These are phyloP conservation scores for Aspergillus glaucus DNA, from an alignment of 2,329 filamentous ascomycete species.

Conservation along the genomic window DNA sequence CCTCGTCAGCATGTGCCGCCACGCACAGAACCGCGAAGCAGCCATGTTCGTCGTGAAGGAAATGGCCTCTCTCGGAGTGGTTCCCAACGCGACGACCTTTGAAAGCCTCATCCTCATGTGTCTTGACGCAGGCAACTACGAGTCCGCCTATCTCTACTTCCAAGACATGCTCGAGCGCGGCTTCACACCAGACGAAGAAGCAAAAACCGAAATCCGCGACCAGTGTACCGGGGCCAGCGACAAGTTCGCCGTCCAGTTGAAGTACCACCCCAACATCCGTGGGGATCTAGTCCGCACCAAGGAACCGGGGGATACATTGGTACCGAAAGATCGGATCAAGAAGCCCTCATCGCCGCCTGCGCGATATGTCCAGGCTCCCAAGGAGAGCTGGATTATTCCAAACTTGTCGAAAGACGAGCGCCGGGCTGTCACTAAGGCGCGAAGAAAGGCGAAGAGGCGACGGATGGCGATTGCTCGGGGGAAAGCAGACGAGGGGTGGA, in stretches of 20 bases:
- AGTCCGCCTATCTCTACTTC: slow-evolving; percentile 33
- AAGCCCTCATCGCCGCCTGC: not conserved
- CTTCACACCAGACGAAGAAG: slow-evolving; percentile 18
- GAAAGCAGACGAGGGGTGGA: slow-evolving; percentile 17
- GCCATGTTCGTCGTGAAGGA: slow-evolving; percentile 59
- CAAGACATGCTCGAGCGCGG: slow-evolving; percentile 29
- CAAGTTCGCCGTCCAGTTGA: slow-evolving; percentile 24
- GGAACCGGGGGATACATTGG: not conserved
- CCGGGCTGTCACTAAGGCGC: slow-evolving; percentile 13
- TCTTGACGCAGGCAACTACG: slow-evolving; percentile 32
- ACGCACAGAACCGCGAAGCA: slow-evolving; percentile 43
- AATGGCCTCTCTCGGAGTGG: slow-evolving; percentile 51
- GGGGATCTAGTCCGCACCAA: slow-evolving; percentile 4
- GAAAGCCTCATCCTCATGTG: slow-evolving; percentile 57
- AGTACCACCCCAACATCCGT: slow-evolving; percentile 23
- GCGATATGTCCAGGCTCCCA: not conserved
- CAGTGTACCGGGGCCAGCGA: slow-evolving; percentile 24
- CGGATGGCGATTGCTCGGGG: slow-evolving; percentile 11
- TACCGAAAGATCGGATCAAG: not conserved
- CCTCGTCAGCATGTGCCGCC: slow-evolving; percentile 48
- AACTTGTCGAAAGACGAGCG: slow-evolving; percentile 8
- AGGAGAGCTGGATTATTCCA: not conserved
- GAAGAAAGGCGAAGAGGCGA: slow-evolving; percentile 17
- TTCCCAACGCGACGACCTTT: slow-evolving; percentile 55
- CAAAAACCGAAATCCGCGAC: slow-evolving; percentile 21